Conservation (phyloP, 768 basidiomycete species). For the Rhizopogon vinicolor region DNA sequence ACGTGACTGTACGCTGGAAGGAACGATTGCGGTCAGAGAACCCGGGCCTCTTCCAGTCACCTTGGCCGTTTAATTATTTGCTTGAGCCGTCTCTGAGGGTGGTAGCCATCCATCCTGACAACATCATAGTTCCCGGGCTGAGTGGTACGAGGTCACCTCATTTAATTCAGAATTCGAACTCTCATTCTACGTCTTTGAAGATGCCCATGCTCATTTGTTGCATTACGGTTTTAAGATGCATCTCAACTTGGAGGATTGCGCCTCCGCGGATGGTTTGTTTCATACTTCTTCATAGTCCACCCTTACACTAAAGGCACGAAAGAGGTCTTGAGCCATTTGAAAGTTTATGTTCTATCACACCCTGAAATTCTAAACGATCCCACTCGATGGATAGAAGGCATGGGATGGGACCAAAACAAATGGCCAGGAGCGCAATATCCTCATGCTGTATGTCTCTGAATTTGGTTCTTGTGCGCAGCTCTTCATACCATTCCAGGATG, state of each 20-base stretch:
- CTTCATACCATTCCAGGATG: conserved; percentile 41
- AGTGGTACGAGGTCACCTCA: conserved; percentile 40
- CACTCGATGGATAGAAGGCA: conserved; percentile 71
- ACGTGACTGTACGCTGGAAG: conserved; percentile 21
- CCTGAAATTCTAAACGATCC: conserved; percentile 51
- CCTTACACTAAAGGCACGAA: background rate
- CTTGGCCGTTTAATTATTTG: conserved; percentile 18
- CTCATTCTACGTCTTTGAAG: conserved; percentile 28
- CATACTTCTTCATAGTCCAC: background rate
- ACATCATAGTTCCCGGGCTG: conserved; percentile 68
- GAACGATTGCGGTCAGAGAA: background rate
- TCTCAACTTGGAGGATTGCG: conserved; percentile 55
- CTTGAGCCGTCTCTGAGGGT: conserved; percentile 16
- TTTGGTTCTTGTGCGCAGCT: background rate
- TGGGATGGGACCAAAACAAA: conserved; percentile 93
- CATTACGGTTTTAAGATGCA: conserved; percentile 63
- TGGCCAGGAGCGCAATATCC: conserved; percentile 68
- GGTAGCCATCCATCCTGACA: conserved; percentile 25
- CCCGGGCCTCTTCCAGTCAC: conserved; percentile 10
- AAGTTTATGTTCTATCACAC: conserved; percentile 50
- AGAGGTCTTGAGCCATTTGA: conserved; percentile 65
- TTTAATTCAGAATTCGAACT: background rate
- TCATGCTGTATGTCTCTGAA: conserved; percentile 46
- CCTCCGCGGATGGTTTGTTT: conserved; percentile 52
- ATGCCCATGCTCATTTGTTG: conserved; percentile 78